Evolutionary conservation across 2,329 filamentous ascomycete genomes (phyloP).

Genomic region (Colletotrichum sp.): DNA sequence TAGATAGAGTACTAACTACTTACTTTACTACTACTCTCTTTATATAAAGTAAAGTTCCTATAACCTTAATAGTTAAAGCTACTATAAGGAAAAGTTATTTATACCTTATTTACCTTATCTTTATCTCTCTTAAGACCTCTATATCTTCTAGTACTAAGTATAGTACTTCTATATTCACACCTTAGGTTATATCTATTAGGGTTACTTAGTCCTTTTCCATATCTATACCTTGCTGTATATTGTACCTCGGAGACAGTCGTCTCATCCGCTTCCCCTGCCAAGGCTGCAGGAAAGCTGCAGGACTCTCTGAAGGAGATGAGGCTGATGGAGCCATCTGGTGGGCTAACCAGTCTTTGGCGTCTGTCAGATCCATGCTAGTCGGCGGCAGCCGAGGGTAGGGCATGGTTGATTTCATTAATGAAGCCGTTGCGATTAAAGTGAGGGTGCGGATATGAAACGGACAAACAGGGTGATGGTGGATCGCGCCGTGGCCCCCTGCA

Average conservation of each 20-base stretch:
- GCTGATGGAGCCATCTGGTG: not conserved
- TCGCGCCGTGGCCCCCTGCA: not conserved
- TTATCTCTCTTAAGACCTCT: too few species aligned
- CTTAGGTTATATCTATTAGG: too few species aligned
- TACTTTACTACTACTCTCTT: too few species aligned
- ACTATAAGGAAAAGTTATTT: too few species aligned
- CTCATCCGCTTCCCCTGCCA: constrained; percentile 16
- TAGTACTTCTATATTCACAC: too few species aligned
- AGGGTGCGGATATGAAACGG: constrained; percentile 13
- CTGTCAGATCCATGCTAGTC: not conserved
- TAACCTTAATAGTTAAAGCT: too few species aligned
- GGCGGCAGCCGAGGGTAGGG: constrained; percentile 15
- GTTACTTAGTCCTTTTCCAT: too few species aligned
- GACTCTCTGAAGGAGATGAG: constrained; percentile 1
- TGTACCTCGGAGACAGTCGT: not conserved
- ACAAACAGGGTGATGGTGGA: constrained; percentile 12
- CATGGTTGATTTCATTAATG: constrained; percentile 2
- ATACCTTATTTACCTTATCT: too few species aligned
- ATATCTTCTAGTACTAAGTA: too few species aligned
- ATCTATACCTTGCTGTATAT: too few species aligned
- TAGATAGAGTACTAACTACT: too few species aligned
- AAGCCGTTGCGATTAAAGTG: constrained; percentile 19
- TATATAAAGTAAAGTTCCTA: too few species aligned
- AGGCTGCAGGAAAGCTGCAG: constrained; percentile 11
- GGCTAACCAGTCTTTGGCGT: not conserved